phyloP scores from a whole-genome alignment of 2,329 filamentous ascomycete genomes.

The Scedosporium dehoogii region DNA sequence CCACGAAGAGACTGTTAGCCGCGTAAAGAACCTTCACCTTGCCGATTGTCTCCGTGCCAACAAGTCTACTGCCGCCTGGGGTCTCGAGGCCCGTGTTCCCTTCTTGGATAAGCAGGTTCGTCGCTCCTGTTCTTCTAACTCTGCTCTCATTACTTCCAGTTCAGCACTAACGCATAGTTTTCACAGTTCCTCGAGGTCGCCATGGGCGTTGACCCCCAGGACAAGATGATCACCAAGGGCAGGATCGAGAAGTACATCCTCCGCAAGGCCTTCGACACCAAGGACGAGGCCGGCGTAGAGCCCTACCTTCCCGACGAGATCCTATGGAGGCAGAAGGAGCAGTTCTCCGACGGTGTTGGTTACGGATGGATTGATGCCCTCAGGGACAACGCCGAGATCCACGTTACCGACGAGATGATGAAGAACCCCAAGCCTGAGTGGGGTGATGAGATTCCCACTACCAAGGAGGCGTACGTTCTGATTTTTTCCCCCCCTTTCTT shows the following conservation, averaged over 20 bases:
- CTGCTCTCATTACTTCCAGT: not conserved
- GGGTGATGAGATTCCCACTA: conserved; percentile 86
- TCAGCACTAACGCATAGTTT: not conserved
- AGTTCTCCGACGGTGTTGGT: conserved; percentile 96
- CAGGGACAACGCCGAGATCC: conserved; percentile 83
- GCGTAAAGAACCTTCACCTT: conserved; percentile 92
- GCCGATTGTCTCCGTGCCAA: conserved; percentile 96
- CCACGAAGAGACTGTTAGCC: conserved; percentile 87
- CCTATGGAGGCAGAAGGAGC: conserved; percentile 97
- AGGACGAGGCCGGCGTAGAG: conserved; percentile 67
- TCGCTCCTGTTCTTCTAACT: conserved; percentile 1
- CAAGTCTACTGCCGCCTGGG: conserved; percentile 98
- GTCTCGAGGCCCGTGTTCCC: conserved; percentile 91
- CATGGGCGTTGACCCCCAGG: conserved; percentile 88
- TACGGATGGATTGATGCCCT: conserved; percentile 98
- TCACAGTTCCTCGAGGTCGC: conserved; percentile 74
- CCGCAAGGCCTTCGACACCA: conserved; percentile 93
- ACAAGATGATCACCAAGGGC: conserved; percentile 91
- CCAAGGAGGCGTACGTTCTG: conserved; percentile 82
- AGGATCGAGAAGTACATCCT: conserved; percentile 96
- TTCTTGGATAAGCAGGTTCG: conserved; percentile 86
- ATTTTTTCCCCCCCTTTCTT: too few species aligned
- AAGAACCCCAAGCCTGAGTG: conserved; percentile 96
- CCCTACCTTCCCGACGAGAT: conserved; percentile 95
- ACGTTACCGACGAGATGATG: conserved; percentile 96